Base-by-base conservation (phyloP, 805 yeast species). In the Candida hungchunana region DNA sequence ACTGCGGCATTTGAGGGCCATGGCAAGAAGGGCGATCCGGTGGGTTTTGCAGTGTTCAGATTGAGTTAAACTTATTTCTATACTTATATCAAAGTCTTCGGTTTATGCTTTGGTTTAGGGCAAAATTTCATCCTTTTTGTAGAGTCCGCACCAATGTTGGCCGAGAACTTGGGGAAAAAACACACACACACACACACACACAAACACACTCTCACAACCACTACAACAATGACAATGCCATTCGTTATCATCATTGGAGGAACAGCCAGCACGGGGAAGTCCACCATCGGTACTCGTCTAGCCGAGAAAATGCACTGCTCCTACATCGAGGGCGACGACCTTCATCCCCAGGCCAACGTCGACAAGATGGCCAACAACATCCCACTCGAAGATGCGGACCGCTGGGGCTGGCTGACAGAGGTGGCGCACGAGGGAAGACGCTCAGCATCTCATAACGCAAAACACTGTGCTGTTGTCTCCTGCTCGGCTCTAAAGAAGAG, bases 201-300 rank as follows among this genome's bases (percentile, higher is more conserved):
- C n/a, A 18, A 19, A n/a, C n/a, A n/a, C n/a, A n/a, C 27, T 18
- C 24, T 30, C 31, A 20, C 23, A 8, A 20, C 11, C 11, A 8
- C 8, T 11, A 20, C 10, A 20, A 20, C 23, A 11, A 20, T 8
- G 10, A 25, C 27, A 60, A 36, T 39, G 36, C 31, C 42, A n/a
- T 44, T 34, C 3, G 75, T 77, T 2, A 58, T 76, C 20, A 77
- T 88, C 2, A 77, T 90, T 7, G 96, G 95, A 10, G 98, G 98
- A 0, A 96, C 97, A 1, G 89, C 96, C 0, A 97, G 97, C 7
- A 83, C 96, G 2, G 98, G 98, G 1, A 93, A 93, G 57, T 70
- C 94, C 16, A 85, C 96, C 2, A 73, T 83, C 15, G 95, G 85
- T 0, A 62, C 63, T 11, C 51, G 58, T 9, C 51, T 89, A 15